Conservation (phyloP, 768 basidiomycete genomes). For the Clavaria fumosa region DNA sequence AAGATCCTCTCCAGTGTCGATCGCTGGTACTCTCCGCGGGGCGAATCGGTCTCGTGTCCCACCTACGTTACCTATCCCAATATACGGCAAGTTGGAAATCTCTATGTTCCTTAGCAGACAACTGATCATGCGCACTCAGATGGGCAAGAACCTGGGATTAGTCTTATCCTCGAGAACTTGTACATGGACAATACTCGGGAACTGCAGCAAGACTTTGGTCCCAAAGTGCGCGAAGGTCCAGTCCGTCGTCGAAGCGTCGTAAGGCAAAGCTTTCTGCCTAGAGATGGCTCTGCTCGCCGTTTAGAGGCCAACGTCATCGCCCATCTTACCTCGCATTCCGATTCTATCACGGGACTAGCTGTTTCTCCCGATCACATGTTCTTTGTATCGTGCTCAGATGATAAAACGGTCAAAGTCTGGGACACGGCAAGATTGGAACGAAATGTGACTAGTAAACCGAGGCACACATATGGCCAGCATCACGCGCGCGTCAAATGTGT, state of each 20-base stretch:
- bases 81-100: slow-evolving; percentile 39
- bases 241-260: slow-evolving; percentile 59
- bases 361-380: slow-evolving; percentile 91
- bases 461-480: slow-evolving; percentile 57
- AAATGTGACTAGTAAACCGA: slow-evolving; percentile 77
- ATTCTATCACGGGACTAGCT: slow-evolving; percentile 61
- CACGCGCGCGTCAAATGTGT: slow-evolving; percentile 54
- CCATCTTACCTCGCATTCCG: slow-evolving; percentile 72
- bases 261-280: slow-evolving; percentile 48
- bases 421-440: slow-evolving; percentile 85
- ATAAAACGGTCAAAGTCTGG: slow-evolving; percentile 90
- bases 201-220: slow-evolving; percentile 83
- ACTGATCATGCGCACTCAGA: no score
- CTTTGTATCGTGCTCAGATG: slow-evolving; percentile 87
- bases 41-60: slow-evolving; percentile 31
- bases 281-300: slow-evolving; percentile 45
- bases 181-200: slow-evolving; percentile 82
- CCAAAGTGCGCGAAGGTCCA: slow-evolving; percentile 69
- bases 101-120: slow-evolving; percentile 1
- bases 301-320: slow-evolving; percentile 72
- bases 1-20: slow-evolving; percentile 58
- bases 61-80: slow-evolving; percentile 47
- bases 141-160: slow-evolving; percentile 81
- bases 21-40: slow-evolving; percentile 38
- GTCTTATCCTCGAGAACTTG: slow-evolving; percentile 74